phyloP scores from a whole-genome alignment of 352 stramenopile genomes.

The Phytophthora foliorum region DNA sequence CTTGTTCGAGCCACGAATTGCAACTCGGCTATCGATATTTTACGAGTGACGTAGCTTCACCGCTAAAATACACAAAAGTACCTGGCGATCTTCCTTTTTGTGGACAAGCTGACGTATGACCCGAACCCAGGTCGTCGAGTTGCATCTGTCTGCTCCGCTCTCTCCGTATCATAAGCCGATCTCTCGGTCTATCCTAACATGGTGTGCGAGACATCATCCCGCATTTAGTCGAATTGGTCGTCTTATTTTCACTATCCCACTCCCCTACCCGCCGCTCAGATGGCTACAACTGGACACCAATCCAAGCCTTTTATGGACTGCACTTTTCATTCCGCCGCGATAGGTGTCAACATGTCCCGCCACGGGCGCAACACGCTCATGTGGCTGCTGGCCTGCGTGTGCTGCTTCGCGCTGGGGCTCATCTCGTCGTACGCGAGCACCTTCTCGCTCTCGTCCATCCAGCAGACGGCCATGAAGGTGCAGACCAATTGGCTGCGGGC shows the following conservation, averaged over 20 bases:
- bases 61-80: too few relatives aligned
- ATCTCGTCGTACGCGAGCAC: slow-evolving; percentile 43
- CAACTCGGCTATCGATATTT: too few relatives aligned
- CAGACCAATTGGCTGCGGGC: slow-evolving; percentile 20
- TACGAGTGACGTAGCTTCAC: too few relatives aligned
- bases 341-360: slow-evolving; percentile 7
- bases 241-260: slow-evolving; percentile 20
- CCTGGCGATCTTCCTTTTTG: too few relatives aligned
- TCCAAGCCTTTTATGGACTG: background rate
- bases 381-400: slow-evolving; percentile 51
- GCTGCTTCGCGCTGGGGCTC: slow-evolving; percentile 49
- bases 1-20: too few relatives aligned
- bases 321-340: slow-evolving; percentile 22
- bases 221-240: slow-evolving; percentile 13
- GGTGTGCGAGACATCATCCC: slow-evolving; percentile 14
- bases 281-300: slow-evolving; percentile 18
- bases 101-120: too few relatives aligned
- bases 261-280: slow-evolving; percentile 1
- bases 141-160: background rate
- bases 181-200: slow-evolving; percentile 1
- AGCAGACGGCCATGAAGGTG: slow-evolving; percentile 6
- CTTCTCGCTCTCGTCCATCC: slow-evolving; percentile 27
- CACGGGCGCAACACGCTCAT: slow-evolving; percentile 29
- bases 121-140: too few relatives aligned
- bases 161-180: slow-evolving; percentile 11